Base-by-base conservation (phyloP, 2,329 filamentous ascomycete genomes). In the Zarea fungicola region DNA sequence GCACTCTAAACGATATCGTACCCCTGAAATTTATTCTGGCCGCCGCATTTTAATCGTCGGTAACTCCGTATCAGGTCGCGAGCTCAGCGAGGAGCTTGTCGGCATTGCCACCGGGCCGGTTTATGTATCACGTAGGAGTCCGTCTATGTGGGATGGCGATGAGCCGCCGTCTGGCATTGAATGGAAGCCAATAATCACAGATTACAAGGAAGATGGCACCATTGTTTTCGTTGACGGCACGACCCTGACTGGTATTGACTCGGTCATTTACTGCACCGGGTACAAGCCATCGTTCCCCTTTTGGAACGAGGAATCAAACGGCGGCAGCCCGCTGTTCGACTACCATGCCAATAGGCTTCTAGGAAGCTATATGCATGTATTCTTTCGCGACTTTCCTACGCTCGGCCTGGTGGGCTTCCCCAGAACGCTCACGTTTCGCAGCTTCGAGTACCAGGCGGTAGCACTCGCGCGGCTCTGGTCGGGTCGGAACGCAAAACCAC, bases 391-490 rank as follows among this genome's bases (percentile, higher is more conserved):
- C 19, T 71, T 71, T 34, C 60, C 68, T 0, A 75, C 71, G 0
- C 60, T 83, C 0, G 78, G 67, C 0, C 22, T 21, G 7, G 48
- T 50, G 3, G 48, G 48, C 4, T 50, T 50, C 9, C 41, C 48
- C n/a, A 37, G 21, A 23, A 45, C 48, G 7, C 16, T 50, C 25
- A 50, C 48, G 0, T 80, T 79, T 49, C 61, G 76, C 6, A 74
- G 72, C 29, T 79, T 79, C 52, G 77, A 80, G 57, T 80, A 80
- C 52, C 77, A 80, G 57, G 76, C 74, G 2, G 64, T 79, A 34
- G 75, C 76, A 1, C 60, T 80, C 0, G 75, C 77, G 3, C 65
- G 77, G 2, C 55, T 77, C 0, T 78, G 72, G 55, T 62, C 75
- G 0, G 64, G 65, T 0, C 62, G 76, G 13, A 68, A 72, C 25